Evolutionary conservation across 2,329 filamentous ascomycete species (phyloP), one percentile per base, ranked within the genome.

Genomic region (Ceratocystis albifundus): DNA sequence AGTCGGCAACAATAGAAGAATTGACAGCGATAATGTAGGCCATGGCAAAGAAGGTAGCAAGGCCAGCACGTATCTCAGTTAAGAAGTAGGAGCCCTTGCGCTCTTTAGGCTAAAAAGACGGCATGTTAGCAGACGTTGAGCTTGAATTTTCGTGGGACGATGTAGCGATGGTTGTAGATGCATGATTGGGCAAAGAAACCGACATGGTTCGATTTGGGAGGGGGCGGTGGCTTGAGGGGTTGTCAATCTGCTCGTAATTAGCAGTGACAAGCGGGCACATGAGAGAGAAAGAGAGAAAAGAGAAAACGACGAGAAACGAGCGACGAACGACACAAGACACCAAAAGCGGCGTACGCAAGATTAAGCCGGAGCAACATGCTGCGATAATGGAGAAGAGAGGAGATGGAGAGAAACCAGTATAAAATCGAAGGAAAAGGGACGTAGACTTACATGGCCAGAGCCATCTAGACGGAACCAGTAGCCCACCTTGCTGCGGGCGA

Each of bases 41-140:
- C 77, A 82, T 80, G 71, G 83, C 82, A 74, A 89, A 88, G 76
- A 91, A 90, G 73, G 88, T 91, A 30, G 89, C 89, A 46, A 95
- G 77, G 61, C 90, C 90, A 68, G 88, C 90, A 69, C 90, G 87
- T 65, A 95, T 79, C 77, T 96, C 90, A 62, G 90, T 95, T 72
- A 89, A 84, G 78, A 95, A 95, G 71, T 82, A 81, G 41, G 89
- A 87, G 25, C 86, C 86, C 73, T 89, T 87, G 65, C 89, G 84
- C 74, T 89, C 86, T 71, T 80, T 83, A 70, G 81, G 83, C 86
- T 89, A 20, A 17, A 55, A 55, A 12, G 48, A 45, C 10, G 4
- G 8, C 53, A 57, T 57, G 25, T 59, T 7, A 65, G 53, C 41
- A 53, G 8, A 28, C 22, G 36, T 61, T 48, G 36, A 5, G 17